These are phyloP conservation scores for Pleodorina starrii DNA, from an alignment of 139 green algal genomes.

Conservation along the genomic window DNA sequence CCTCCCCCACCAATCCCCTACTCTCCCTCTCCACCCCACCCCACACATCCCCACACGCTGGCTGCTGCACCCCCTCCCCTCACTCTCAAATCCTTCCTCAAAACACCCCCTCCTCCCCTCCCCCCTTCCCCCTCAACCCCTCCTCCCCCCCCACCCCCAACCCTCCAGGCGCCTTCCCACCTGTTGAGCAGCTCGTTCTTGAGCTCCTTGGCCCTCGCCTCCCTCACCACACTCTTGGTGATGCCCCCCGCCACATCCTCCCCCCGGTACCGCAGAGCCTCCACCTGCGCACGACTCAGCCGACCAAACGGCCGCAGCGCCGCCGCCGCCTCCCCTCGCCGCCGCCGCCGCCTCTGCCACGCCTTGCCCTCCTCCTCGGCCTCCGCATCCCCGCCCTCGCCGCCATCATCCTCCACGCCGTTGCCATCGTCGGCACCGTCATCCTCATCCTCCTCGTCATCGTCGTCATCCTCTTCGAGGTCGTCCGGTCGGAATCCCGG, in stretches of 20 bases:
- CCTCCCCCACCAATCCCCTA: too few relatives aligned
- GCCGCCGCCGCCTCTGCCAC: conserved; percentile 3
- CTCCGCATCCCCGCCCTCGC: background rate
- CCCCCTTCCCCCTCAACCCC: too few relatives aligned
- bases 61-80: too few relatives aligned
- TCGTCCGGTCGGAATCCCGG: conserved; percentile 27
- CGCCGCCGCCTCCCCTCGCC: conserved; percentile 46
- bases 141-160: background rate
- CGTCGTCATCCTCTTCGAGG: conserved; percentile 40
- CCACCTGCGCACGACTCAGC: conserved; percentile 69
- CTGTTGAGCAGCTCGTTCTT: conserved; percentile 94
- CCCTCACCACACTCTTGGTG: conserved; percentile 82
- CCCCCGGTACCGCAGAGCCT: conserved; percentile 83
- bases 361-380: background rate
- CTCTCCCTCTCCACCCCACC: too few relatives aligned
- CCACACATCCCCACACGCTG: too few relatives aligned
- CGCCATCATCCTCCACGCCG: conserved; percentile 17
- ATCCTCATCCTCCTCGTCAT: conserved; percentile 30
- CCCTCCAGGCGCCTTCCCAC: background rate
- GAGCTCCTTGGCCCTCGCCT: conserved; percentile 91
- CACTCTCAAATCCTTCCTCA: too few relatives aligned
- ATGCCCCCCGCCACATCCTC: conserved; percentile 89
- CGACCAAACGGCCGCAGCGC: conserved; percentile 64
- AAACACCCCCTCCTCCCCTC: too few relatives aligned
- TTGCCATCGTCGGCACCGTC: conserved; percentile 26